Conservation (phyloP, 2,329 filamentous ascomycete species). For the Ceratocystis cubensis region DNA sequence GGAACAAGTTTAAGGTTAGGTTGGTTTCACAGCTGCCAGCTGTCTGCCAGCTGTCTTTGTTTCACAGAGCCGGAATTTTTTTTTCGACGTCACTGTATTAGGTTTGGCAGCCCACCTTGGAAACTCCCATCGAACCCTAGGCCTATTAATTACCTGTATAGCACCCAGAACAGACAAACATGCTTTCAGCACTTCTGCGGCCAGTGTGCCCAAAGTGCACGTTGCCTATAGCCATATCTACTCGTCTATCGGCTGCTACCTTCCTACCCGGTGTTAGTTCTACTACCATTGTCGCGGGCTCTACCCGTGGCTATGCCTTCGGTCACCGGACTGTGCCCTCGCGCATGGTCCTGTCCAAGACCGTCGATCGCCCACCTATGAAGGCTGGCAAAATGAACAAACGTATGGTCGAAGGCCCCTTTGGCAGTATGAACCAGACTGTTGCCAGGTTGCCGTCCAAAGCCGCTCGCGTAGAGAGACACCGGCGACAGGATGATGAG, state of each 20-base stretch:
- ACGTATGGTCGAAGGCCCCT: conserved; percentile 36
- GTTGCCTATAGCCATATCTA: neutral
- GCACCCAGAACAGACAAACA: neutral
- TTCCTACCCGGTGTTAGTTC: neutral
- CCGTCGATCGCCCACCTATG: conserved; percentile 34
- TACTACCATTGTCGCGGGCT: neutral
- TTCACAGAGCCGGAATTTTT: conserved; percentile 10
- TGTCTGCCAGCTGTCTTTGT: neutral
- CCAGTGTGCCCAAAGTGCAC: neutral
- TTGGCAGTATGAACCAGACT: conserved; percentile 44
- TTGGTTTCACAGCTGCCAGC: neutral
- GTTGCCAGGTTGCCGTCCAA: conserved; percentile 31
- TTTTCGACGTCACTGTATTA: conserved; percentile 5
- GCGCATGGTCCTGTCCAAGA: conserved; percentile 47
- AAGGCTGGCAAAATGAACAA: conserved; percentile 30
- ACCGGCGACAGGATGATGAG: conserved; percentile 11
- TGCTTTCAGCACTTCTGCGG: conserved; percentile 10
- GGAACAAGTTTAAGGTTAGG: neutral
- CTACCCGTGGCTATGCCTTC: conserved; percentile 14
- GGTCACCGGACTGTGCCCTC: conserved; percentile 30
- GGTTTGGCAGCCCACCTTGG: neutral
- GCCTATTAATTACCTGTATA: neutral
- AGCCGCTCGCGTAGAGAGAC: conserved; percentile 3
- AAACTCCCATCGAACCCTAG: too few species aligned
- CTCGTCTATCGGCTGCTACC: neutral